Base-by-base conservation (phyloP, 2,329 filamentous ascomycete genomes). In the Alternaria gaisen region DNA sequence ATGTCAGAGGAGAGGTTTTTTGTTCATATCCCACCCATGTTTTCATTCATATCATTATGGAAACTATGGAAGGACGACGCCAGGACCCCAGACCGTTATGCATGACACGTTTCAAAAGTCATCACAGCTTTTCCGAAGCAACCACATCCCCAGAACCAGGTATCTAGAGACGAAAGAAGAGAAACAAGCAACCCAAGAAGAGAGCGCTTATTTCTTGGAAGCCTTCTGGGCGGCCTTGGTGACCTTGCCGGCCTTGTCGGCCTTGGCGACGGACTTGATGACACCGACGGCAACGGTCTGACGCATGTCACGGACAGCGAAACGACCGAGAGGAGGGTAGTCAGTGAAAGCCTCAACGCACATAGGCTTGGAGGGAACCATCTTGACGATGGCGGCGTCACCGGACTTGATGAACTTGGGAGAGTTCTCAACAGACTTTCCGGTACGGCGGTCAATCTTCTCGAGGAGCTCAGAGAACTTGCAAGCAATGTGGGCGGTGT, bases 371-470 rank as follows among this genome's bases (percentile, higher is more conserved):
- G 94, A 97, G 83, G 95, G 95, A 88, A 97, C 82, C 95, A 99
- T 98, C 93, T 97, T 98, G 88, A 99, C 95, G 87, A 99, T 99
- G 84, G 94, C 94, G 76, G 95, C 94, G 84, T 99, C 95, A 91
- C 95, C 95, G 80, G 94, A 97, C 93, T 99, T 99, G 92, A 99
- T 94, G 91, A 97, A 98, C 91, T 99, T 99, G 86, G 95, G 95
- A 80, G 81, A 82, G 83, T 87, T 81, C 86, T 99, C 95, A 80
- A 92, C 89, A 74, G 94, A 92, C 91, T 99, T 99, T 84, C 95
- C 95, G 83, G 95, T 97, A 93, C 95, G 95, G 86, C 95, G 94
- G 84, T 99, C 95, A 80, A 99, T 99, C 94, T 99, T 99, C 92
- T 98, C 93, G 74, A 94, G 88, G 80, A 99, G 90, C 92, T 98